Percentiles rank a stretch among this genome's conserved stretches.
These are phyloP conservation scores for Phyllosticta paracitricarpa DNA, from an alignment of 2,329 filamentous ascomycete species.

Conservation along the genomic window DNA sequence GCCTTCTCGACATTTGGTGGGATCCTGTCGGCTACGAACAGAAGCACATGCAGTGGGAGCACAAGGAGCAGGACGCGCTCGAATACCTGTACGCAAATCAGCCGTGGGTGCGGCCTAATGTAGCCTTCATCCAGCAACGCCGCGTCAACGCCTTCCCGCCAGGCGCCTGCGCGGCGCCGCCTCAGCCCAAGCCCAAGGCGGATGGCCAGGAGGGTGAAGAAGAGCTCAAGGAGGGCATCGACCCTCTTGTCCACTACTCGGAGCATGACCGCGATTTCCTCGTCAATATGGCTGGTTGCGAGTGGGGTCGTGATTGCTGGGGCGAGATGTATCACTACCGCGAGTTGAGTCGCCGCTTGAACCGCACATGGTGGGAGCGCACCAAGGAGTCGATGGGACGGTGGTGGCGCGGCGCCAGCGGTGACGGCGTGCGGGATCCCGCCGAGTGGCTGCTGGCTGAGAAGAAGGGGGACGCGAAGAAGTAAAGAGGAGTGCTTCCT, in stretches of 20 bases:
- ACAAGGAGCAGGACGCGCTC: constrained; percentile 94
- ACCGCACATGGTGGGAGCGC: constrained; percentile 46
- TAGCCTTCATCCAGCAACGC: constrained; percentile 82
- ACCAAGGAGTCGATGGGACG: not conserved
- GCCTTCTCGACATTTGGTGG: constrained; percentile 94
- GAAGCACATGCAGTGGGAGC: constrained; percentile 97
- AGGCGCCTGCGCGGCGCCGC: constrained; percentile 55
- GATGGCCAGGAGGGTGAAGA: not conserved
- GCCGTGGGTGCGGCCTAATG: constrained; percentile 82
- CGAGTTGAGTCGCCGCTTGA: constrained; percentile 80
- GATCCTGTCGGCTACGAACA: constrained; percentile 96
- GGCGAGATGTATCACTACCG: constrained; percentile 95
- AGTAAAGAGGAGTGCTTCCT: not conserved
- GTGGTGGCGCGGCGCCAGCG: not conserved
- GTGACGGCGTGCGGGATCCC: not conserved
- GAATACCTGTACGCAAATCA: constrained; percentile 87
- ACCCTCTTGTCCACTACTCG: constrained; percentile 75
- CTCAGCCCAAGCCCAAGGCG: not conserved
- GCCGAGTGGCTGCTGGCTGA: not conserved
- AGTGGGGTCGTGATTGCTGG: constrained; percentile 97
- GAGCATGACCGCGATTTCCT: constrained; percentile 80
- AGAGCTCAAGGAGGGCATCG: constrained; percentile 57
- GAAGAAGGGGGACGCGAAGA: not conserved
- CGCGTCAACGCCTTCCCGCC: constrained; percentile 90
- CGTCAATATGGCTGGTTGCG: constrained; percentile 97